Conservation (phyloP, 257 asterid species). For the Solanum appendiculatum region DNA sequence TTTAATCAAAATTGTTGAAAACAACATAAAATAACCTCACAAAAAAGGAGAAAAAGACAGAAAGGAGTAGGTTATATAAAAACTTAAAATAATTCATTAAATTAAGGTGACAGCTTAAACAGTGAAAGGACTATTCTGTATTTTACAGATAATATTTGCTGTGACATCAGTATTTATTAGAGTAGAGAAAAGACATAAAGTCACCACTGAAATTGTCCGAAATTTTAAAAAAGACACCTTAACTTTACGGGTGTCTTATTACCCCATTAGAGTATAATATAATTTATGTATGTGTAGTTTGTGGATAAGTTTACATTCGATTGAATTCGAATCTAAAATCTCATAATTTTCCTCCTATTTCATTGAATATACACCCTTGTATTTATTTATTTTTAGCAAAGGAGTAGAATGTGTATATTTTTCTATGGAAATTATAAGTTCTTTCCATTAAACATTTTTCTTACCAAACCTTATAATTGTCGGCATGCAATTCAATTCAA, state of each 20-base stretch:
- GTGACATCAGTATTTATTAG: neutral
- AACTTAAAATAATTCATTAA: neutral
- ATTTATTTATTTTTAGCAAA: too few species aligned
- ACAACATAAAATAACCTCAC: neutral
- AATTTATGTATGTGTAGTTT: neutral
- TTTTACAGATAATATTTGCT: neutral
- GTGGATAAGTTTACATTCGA: neutral
- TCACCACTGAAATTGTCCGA: too few species aligned
- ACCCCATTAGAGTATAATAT: too few species aligned
- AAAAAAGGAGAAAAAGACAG: neutral
- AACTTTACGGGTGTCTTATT: too few species aligned
- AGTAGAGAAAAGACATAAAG: too few species aligned
- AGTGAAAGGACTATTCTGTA: neutral
- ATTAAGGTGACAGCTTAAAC: neutral
- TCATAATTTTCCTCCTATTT: too few species aligned
- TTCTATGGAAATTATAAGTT: neutral
- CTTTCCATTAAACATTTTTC: neutral
- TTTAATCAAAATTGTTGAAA: neutral
- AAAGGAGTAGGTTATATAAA: neutral
- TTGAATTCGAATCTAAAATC: neutral
- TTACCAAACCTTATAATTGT: neutral
- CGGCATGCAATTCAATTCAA: neutral
- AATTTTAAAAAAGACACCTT: too few species aligned
- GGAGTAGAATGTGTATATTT: neutral
- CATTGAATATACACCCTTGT: too few species aligned